These are phyloP conservation scores for Passiflora organensis DNA, from an alignment of 345 rosid species.

Conservation along the genomic window DNA sequence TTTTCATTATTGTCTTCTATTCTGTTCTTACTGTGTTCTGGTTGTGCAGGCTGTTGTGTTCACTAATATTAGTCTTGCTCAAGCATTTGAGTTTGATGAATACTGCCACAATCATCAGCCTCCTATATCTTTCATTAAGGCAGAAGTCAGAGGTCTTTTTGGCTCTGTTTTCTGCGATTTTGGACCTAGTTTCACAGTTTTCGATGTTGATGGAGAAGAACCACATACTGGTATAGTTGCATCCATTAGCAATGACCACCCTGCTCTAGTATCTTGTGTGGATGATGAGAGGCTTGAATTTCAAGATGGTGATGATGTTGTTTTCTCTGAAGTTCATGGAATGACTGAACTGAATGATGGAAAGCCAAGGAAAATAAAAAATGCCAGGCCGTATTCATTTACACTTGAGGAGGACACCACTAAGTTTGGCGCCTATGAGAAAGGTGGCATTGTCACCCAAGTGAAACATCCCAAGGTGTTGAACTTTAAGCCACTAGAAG, in stretches of 20 bases:
- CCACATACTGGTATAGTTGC: constrained; percentile 96
- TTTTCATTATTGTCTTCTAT: neutral
- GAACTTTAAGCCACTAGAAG: constrained; percentile 80
- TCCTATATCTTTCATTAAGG: constrained; percentile 79
- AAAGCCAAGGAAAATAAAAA: constrained; percentile 83
- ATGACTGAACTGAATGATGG: constrained; percentile 96
- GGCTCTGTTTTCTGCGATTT: constrained; percentile 95
- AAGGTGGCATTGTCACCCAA: constrained; percentile 97
- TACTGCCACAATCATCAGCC: constrained; percentile 85
- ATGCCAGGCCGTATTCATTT: constrained; percentile 82
- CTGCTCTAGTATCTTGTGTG: constrained; percentile 82
- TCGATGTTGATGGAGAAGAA: constrained; percentile 93
- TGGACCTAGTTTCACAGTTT: constrained; percentile 84
- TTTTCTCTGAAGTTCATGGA: constrained; percentile 94
- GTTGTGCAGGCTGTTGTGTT: constrained; percentile 80
- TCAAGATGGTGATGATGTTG: constrained; percentile 92
- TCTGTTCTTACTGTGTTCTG: neutral
- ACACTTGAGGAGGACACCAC: constrained; percentile 84
- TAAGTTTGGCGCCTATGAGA: constrained; percentile 52
- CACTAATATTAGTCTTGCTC: constrained; percentile 67
- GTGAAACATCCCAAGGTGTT: constrained; percentile 82
- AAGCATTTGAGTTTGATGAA: constrained; percentile 75
- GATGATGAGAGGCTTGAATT: constrained; percentile 97
- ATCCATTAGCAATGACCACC: constrained; percentile 82
- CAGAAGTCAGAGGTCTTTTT: constrained; percentile 96